Base-by-base conservation (phyloP, 192 early-diverging fungal genomes). In the Coemansia aciculifera region DNA sequence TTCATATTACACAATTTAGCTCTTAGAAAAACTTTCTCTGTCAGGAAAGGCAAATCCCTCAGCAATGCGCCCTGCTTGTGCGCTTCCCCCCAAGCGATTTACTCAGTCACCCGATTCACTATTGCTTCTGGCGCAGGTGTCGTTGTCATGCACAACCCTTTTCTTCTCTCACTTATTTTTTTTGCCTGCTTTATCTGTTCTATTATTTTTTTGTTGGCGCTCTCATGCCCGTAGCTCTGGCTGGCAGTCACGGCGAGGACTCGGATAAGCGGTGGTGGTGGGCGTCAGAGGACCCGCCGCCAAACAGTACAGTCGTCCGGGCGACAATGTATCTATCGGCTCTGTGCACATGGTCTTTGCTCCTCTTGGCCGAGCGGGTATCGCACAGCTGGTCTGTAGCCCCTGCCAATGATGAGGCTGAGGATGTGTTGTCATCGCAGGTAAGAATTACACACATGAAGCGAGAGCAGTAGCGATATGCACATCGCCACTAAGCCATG, bases 301-400 rank as follows among this genome's bases (percentile, higher is more conserved):
- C 66, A 17, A 67, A 12, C 9, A 46, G 43, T 7, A 32, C 21
- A 7, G 42, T 70, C 4, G 38, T 64, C 5, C 23, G 49, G 11
- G 62, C 68, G 29, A 66, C 63, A 9, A 37, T 68, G 13, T 75
- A 69, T 44, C 39, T 69, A 23, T 51, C 73, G 17, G n/a, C 61
- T 23, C 24, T 75, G 1, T 69, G 67, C 32, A 38, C 67, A 6
- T 75, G 73, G 67, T 69, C 73, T 10, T 37, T 75, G 2, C 39
- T 49, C 19, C 5, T 64, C 7, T 37, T 75, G 59, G 40, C 56
- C 10, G 57, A 57, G 21, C 38, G 57, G 11, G 59, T 57, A 2
- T 38, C 63, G 19, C 29, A 44, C 61, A 32, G 49, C 43, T 64
- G 51, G 66, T 46, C 66, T 49, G 59, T 24, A 5, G 49, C 49